Evolutionary conservation across 2,329 filamentous ascomycete genomes (phyloP).

Genomic region (Cytospora chrysosperma): DNA sequence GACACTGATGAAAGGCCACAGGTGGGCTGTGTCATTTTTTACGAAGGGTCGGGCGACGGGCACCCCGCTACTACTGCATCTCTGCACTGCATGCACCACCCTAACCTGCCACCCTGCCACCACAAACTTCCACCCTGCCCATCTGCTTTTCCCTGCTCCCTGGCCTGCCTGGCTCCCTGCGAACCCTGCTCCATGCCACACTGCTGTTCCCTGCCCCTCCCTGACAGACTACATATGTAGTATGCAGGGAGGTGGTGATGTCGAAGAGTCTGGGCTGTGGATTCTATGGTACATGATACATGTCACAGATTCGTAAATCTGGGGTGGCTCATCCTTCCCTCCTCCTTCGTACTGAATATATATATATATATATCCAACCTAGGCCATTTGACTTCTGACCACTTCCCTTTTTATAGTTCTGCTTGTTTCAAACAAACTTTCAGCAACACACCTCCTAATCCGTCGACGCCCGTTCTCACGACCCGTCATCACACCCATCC

Average conservation of each 20-base stretch:
- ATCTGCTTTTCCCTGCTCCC: background rate
- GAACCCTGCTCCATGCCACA: no score
- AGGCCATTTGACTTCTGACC: constrained; percentile 17
- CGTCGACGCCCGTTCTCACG: constrained; percentile 3
- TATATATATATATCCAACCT: constrained; percentile 12
- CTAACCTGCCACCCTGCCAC: background rate
- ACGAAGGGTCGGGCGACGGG: background rate
- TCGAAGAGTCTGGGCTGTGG: constrained; percentile 10
- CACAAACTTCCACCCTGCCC: no score
- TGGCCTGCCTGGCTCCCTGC: no score
- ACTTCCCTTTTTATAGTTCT: constrained; percentile 17
- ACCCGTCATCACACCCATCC: constrained; percentile 8
- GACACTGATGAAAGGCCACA: constrained; percentile 16
- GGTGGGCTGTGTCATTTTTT: constrained; percentile 22
- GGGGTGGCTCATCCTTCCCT: background rate
- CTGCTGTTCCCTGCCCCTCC: no score
- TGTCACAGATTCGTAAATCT: constrained; percentile 1
- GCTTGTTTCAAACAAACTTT: constrained; percentile 14
- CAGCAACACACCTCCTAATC: background rate
- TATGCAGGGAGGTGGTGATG: constrained; percentile 9
- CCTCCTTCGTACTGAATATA: background rate
- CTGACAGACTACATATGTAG: background rate
- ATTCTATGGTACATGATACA: background rate
- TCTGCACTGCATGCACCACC: background rate
- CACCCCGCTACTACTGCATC: background rate